Evolutionary conservation across 768 basidiomycete genomes (phyloP), one percentile per base, ranked within the genome.

Genomic region (Gymnopilus junonius): DNA sequence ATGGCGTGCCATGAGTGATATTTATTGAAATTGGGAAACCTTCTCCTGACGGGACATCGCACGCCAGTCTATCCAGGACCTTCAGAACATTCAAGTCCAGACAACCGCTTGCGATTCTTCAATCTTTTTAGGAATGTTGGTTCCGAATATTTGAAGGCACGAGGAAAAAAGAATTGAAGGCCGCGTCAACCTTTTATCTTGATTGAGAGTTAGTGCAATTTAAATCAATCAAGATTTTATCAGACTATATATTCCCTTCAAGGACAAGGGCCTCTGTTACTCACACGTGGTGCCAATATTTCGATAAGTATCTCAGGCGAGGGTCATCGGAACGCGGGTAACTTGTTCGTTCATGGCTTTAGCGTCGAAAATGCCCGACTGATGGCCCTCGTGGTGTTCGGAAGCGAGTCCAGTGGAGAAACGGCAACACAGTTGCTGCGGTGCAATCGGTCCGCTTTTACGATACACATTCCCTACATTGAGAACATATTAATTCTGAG

Each of bases 281-380:
- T 65, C 63, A 65, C 63, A 57, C 63, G 63, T 63, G 55, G 40
- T 62, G 54, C 37, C 59, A 25, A 25, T 15, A 25, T 62, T 35
- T 57, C 46, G 21, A 27, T 23, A 48, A 62, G 25, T 50, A 59
- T 64, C 54, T 59, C 53, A 56, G 46, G 55, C 35, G 62, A 46
- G 53, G 56, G 63, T 59, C 58, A 35, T 23, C 53, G 57, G 42
- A 55, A 55, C 39, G 54, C 54, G 54, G 54, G 54, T 55, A 55
- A 51, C 48, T 12, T 55, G 25, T 27, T 23, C n/a, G 23, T 40
- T 55, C 54, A 55, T 37, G 37, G 54, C 54, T 27, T 55, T 40
- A 17, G 27, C 34, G 39, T 25, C 20, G 25, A 40, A 40, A 27
- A 51, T 20, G 15, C 48, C 48, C 32, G 48, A 51, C 48, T 51